Evolutionary conservation across 2,329 filamentous ascomycete genomes (phyloP), one percentile per base, ranked within the genome.

Genomic region (Dothideomycetes sp.): DNA sequence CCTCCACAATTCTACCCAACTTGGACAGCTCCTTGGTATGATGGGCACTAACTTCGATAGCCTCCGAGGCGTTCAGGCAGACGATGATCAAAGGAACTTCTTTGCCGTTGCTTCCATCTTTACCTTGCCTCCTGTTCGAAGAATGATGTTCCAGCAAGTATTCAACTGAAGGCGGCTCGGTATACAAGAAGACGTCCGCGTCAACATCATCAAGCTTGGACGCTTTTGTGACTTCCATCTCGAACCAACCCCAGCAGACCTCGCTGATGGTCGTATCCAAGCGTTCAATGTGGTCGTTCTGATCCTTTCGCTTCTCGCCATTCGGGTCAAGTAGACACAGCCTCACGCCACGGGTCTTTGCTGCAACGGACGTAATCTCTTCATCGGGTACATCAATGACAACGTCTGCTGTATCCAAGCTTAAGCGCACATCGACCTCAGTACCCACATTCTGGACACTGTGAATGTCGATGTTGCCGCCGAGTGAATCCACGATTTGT

Each of bases 401-500:
- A 8, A 29, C 5, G 1, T 45, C 24, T 32, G 35, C 30, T 12
- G 31, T 2, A 7, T 23, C 6, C 2, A 44, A 17, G 20, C 36
- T 39, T 13, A 46, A 8, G 15, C 38, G 39, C 3, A 45, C 31
- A 4, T 45, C 43, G 5, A 45, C n/a, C 12, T 45, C 43, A 0
- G 76, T 80, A 2, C 77, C 77, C 25, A 67, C 63, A 2, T 68
- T 67, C 8, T 65, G 60, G 39, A 45, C 64, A 36, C 68, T 76
- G 15, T 47, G 65, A 23, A 82, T 67, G 7, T 73, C 66, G 30
- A 83, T 74, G 5, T 63, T 67, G 0, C 79, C 79, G 19, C 70
- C 68, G 1, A 83, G 60, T 18, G 74, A 70, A 33, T 72, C 69
- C 12, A 81, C 70, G 5, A 84, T 73, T 11, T 45, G 58, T 48